Conservation (phyloP, 305 asterid species). For the Stenogyne calaminthoides region DNA sequence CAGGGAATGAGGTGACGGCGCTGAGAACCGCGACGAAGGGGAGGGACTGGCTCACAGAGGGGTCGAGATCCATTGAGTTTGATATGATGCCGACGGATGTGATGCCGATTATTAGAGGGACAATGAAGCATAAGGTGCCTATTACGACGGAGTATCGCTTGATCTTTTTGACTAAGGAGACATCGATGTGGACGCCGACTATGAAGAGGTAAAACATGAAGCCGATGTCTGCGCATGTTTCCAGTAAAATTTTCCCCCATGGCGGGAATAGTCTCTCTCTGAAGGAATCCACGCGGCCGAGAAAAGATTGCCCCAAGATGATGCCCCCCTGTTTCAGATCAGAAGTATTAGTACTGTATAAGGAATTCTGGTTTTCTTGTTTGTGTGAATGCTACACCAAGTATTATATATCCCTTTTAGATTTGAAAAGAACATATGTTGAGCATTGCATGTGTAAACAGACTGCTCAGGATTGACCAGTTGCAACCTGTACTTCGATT, state of each 20-base stretch:
- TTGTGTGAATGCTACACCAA: too few relatives aligned
- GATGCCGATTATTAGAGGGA: constrained; percentile 42
- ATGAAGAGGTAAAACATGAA: constrained; percentile 60
- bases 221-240: constrained; percentile 55
- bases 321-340: constrained; percentile 54
- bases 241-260: constrained; percentile 46
- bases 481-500: too few relatives aligned
- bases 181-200: constrained; percentile 54
- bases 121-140: constrained; percentile 39
- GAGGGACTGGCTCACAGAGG: constrained; percentile 14
- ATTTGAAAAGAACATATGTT: too few relatives aligned
- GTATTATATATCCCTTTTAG: too few relatives aligned
- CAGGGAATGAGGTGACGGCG: constrained; percentile 58
- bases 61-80: constrained; percentile 12
- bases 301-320: constrained; percentile 48
- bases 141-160: constrained; percentile 43
- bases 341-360: background rate
- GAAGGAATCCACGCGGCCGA: constrained; percentile 28
- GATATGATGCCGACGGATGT: constrained; percentile 17
- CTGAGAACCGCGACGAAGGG: constrained; percentile 37
- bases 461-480: too few relatives aligned
- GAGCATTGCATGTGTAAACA: too few relatives aligned
- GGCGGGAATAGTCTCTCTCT: constrained; percentile 40
- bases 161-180: constrained; percentile 35
- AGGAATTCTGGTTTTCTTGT: background rate